phyloP scores from a whole-genome alignment of 2,329 filamentous ascomycete genomes.

The Colletotrichum sp. region DNA sequence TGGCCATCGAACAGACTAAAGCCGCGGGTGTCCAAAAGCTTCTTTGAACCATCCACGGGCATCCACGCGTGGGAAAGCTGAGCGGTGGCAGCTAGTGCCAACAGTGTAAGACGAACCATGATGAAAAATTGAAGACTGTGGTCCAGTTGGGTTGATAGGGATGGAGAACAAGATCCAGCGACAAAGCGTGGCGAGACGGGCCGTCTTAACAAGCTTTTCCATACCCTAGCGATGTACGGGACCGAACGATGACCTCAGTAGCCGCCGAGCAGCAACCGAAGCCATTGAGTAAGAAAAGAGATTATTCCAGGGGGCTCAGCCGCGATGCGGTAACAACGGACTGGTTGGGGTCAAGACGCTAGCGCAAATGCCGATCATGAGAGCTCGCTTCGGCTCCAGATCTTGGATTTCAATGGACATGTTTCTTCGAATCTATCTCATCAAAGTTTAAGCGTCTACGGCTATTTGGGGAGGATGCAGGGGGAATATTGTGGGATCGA shows the following conservation, averaged over 20 bases:
- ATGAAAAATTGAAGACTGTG: not conserved
- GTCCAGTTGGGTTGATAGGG: not conserved
- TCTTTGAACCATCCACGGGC: constrained; percentile 5
- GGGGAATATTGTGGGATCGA: not conserved
- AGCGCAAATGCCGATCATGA: not conserved
- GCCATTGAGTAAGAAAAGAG: not conserved
- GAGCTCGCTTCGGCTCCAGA: not conserved
- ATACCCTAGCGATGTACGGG: not conserved
- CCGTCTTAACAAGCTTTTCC: constrained; percentile 9
- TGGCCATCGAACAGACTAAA: constrained; percentile 15
- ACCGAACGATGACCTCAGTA: not conserved
- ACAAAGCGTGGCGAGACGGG: not conserved
- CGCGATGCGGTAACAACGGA: not conserved
- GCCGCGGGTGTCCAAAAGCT: constrained; percentile 13
- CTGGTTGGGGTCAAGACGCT: not conserved
- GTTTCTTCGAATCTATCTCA: not conserved
- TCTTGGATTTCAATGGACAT: not conserved
- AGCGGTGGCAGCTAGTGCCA: not conserved
- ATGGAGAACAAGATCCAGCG: not conserved
- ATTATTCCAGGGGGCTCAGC: not conserved
- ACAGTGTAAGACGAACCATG: constrained; percentile 9
- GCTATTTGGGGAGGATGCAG: not conserved
- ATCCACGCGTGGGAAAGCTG: constrained; percentile 7
- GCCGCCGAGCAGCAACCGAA: not conserved
- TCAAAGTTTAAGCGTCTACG: not conserved